phyloP scores from a whole-genome alignment of 768 basidiomycete genomes.

The Trametes elegans region DNA sequence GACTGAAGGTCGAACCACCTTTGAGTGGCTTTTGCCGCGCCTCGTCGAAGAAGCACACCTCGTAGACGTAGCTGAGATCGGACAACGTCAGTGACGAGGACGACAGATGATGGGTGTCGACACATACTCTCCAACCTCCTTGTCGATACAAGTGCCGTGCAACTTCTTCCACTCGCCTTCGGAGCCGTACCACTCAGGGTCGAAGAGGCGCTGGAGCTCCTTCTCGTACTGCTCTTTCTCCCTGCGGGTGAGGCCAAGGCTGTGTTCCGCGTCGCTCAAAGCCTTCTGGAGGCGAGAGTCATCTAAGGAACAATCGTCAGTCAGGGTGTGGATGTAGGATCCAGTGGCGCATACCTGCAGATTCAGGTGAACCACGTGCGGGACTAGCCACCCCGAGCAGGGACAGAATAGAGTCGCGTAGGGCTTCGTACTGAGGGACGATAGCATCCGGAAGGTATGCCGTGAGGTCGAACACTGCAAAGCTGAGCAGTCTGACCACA shows the following conservation, averaged over 20 bases:
- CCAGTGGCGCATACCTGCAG: conserved; percentile 38
- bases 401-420: conserved; percentile 58
- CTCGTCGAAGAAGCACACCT: conserved; percentile 87
- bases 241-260: conserved; percentile 48
- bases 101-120: background rate
- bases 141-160: conserved; percentile 74
- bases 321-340: background rate
- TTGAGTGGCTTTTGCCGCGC: conserved; percentile 86
- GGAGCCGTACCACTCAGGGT: conserved; percentile 62
- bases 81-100: background rate
- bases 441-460: conserved; percentile 85
- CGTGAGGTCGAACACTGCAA: conserved; percentile 73
- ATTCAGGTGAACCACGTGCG: conserved; percentile 32
- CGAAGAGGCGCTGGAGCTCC: conserved; percentile 66
- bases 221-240: conserved; percentile 54
- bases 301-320: conserved; percentile 35
- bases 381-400: conserved; percentile 68
- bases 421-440: conserved; percentile 67
- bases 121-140: conserved; percentile 87
- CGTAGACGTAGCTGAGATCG: conserved; percentile 79
- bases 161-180: conserved; percentile 97
- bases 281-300: conserved; percentile 62
- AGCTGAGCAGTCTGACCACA: background rate
- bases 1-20: conserved; percentile 69
- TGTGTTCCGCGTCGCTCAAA: conserved; percentile 59